phyloP scores from a whole-genome alignment of 148 eudicot genomes.

The Cornus suecica region DNA sequence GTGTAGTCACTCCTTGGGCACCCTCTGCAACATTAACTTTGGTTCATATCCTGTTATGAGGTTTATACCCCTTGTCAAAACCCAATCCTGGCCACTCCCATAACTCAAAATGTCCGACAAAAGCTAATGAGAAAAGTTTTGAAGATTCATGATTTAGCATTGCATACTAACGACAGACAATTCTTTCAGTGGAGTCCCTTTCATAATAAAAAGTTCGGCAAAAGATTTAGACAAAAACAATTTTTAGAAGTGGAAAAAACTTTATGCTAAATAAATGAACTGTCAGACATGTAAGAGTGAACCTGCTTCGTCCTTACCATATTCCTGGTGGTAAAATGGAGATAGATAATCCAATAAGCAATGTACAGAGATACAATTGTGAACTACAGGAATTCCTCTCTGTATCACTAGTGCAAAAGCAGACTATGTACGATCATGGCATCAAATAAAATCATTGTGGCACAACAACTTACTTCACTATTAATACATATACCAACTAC shows the following conservation, averaged over 20 bases:
- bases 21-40: constrained; percentile 75
- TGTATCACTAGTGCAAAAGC: background rate
- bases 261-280: background rate
- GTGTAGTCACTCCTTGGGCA: constrained; percentile 74
- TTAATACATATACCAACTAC: no score
- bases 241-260: background rate
- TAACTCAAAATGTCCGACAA: constrained; percentile 19
- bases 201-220: background rate
- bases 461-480: no score
- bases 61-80: constrained; percentile 35
- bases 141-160: constrained; percentile 3
- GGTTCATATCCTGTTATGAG: constrained; percentile 42
- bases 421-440: no score
- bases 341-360: background rate
- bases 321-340: background rate
- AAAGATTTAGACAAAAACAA: background rate
- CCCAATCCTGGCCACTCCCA: constrained; percentile 26
- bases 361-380: background rate
- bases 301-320: background rate
- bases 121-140: background rate
- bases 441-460: no score
- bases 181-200: background rate
- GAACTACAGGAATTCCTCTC: background rate
- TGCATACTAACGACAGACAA: background rate
- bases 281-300: background rate